Base-by-base conservation (phyloP, 2,329 filamentous ascomycete genomes). In the Daldinia sp. region DNA sequence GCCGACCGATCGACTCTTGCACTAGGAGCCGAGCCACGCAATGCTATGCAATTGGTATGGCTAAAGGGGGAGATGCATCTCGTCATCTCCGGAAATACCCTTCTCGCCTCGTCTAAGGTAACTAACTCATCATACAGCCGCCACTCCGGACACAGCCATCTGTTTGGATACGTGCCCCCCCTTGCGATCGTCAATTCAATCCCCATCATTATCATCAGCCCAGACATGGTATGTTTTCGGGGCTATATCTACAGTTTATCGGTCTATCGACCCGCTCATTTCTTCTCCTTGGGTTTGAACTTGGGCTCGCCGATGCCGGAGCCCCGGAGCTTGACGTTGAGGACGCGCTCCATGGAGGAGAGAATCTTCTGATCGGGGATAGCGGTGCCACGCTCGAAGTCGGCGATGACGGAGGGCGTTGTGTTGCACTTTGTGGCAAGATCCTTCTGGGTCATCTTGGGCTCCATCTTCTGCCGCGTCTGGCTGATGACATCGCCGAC, bases 381-480 rank as follows among this genome's bases (percentile, higher is more conserved):
- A 59, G 88, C 93, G 71, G 82, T 86, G 71, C 91, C 93, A 70
- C 89, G 86, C 88, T 98, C 94, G 74, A 96, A 93, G 72, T 93
- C 89, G 74, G 90, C 91, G 67, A 98, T 85, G 70, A 95, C 83
- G 68, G 87, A 85, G 53, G 90, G 87, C 39, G 92, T 94, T 64
- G 90, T 93, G 84, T 96, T 96, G 84, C 91, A 94, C 81, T 93
- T 93, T 69, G 90, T 93, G 64, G 94, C 94, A 37, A 90, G 82
- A 70, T 89, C 86, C 79, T 96, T 96, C 81, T 98, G 95, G 59
- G 94, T 96, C 92, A 98, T 94, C 83, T 96, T 95, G 79, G 94
- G 93, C 79, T 91, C 91, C 77, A 92, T 89, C 76, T 90, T 87
- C 76, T 88, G 88, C 68, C 95, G 91, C 58, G 91, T 87, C 74